Percentiles rank a stretch among this genome's conserved stretches.
These are phyloP conservation scores for Lomentospora prolificans DNA, from an alignment of 2,329 filamentous ascomycete genomes.

Conservation along the genomic window DNA sequence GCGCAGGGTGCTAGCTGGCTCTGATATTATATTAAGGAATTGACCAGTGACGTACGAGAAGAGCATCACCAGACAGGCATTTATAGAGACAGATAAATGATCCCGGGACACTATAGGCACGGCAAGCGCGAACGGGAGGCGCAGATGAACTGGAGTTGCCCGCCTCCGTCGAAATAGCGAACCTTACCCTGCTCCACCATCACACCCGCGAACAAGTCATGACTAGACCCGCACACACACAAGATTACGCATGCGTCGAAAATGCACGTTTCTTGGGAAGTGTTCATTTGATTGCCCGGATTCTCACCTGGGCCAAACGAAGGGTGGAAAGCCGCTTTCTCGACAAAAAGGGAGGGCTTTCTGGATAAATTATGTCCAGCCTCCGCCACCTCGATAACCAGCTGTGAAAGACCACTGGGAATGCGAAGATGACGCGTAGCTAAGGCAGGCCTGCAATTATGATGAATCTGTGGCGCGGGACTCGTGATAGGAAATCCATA, in stretches of 20 bases:
- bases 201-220: no score
- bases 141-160: neutral
- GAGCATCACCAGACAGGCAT: constrained; percentile 5
- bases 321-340: no score
- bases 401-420: constrained; percentile 14
- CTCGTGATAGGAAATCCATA: neutral
- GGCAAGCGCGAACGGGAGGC: neutral
- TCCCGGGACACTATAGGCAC: neutral
- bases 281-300: no score
- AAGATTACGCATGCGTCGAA: neutral
- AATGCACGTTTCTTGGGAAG: neutral
- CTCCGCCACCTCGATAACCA: constrained; percentile 23
- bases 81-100: neutral
- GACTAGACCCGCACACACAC: no score
- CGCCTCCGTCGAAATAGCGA: neutral
- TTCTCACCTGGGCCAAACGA: no score
- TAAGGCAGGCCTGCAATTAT: constrained; percentile 65
- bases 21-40: constrained; percentile 1
- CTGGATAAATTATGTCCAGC: no score
- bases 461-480: constrained; percentile 64
- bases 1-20: neutral
- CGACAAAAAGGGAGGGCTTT: no score
- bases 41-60: constrained; percentile 13
- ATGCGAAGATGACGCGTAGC: constrained; percentile 28
- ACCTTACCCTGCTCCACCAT: no score